Conservation (phyloP, 331 rosid genomes). For the Ulmus americana region DNA sequence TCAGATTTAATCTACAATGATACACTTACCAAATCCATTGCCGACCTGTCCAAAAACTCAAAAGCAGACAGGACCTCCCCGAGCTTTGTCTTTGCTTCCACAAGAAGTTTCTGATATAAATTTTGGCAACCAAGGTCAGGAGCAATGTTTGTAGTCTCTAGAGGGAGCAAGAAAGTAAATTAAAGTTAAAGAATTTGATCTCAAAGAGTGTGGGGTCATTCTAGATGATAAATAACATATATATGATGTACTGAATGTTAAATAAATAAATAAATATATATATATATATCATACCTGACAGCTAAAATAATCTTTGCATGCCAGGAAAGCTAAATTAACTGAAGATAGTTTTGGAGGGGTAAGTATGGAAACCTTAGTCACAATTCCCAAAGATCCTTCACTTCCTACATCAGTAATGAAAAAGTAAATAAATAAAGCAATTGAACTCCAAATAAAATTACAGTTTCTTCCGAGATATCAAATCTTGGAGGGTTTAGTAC, state of each 20-base stretch:
- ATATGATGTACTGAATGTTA: not conserved
- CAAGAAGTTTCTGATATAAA: slow-evolving; percentile 63
- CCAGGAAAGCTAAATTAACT: slow-evolving; percentile 75
- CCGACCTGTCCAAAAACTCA: slow-evolving; percentile 71
- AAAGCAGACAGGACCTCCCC: slow-evolving; percentile 96
- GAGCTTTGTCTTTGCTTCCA: slow-evolving; percentile 80
- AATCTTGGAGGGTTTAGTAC: not conserved
- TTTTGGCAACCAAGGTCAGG: slow-evolving; percentile 29
- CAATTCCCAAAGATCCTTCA: slow-evolving; percentile 97
- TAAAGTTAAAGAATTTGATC: not conserved
- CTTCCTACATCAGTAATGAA: slow-evolving; percentile 56
- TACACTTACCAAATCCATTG: slow-evolving; percentile 72
- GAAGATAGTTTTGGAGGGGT: slow-evolving; percentile 84
- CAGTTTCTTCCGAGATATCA: slow-evolving; percentile 16
- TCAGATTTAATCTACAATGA: not conserved
- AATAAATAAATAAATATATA: not conserved
- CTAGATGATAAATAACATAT: not conserved
- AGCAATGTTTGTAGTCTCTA: slow-evolving; percentile 4
- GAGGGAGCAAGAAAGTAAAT: slow-evolving; percentile 5
- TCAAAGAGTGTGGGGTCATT: not conserved
- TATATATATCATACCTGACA: slow-evolving; percentile 59
- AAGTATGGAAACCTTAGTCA: slow-evolving; percentile 85
- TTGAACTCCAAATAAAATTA: slow-evolving; percentile 6
- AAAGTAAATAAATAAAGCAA: slow-evolving; percentile 14
- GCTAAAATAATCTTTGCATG: slow-evolving; percentile 69